phyloP scores from a whole-genome alignment of 208 protist species.

The Trypanosoma boissoni region DNA sequence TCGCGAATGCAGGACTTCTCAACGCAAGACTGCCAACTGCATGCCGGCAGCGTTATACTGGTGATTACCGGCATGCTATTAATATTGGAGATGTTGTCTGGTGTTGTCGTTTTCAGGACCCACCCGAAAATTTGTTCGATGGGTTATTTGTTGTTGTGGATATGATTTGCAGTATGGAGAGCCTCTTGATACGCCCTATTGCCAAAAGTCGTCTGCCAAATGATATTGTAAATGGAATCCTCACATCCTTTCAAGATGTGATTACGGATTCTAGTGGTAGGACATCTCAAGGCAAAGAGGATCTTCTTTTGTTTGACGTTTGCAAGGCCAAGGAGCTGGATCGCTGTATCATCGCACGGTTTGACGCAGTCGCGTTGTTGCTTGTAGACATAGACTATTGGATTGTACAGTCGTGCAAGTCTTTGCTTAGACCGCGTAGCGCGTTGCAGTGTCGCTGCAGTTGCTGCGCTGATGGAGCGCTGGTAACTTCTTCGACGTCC shows the following conservation, averaged over 20 bases:
- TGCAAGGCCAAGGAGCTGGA: slow-evolving; percentile 29
- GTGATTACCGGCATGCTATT: slow-evolving; percentile 77
- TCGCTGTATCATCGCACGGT: slow-evolving; percentile 49
- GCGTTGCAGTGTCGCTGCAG: neutral
- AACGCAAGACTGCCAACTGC: slow-evolving; percentile 27
- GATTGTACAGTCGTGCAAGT: slow-evolving; percentile 18
- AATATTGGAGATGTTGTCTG: slow-evolving; percentile 74
- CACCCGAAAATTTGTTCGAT: slow-evolving; percentile 15
- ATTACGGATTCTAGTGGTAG: neutral
- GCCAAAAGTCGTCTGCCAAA: slow-evolving; percentile 17
- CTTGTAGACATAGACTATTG: slow-evolving; percentile 60
- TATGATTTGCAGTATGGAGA: slow-evolving; percentile 29
- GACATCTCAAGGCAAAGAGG: neutral
- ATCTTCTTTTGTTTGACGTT: slow-evolving; percentile 19
- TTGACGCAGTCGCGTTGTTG: slow-evolving; percentile 40
- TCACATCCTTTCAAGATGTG: neutral
- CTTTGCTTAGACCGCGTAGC: neutral
- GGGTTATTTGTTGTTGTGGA: slow-evolving; percentile 75
- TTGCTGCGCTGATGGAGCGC: slow-evolving; percentile 8
- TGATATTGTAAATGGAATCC: slow-evolving; percentile 15
- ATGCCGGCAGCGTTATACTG: slow-evolving; percentile 65
- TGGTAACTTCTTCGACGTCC: neutral
- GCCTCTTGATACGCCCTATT: slow-evolving; percentile 49
- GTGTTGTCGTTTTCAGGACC: slow-evolving; percentile 39
- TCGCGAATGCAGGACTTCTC: slow-evolving; percentile 56